Evolutionary conservation across 192 early-diverging fungal species (phyloP).

Genomic region (Chytriomyces hyalinus): DNA sequence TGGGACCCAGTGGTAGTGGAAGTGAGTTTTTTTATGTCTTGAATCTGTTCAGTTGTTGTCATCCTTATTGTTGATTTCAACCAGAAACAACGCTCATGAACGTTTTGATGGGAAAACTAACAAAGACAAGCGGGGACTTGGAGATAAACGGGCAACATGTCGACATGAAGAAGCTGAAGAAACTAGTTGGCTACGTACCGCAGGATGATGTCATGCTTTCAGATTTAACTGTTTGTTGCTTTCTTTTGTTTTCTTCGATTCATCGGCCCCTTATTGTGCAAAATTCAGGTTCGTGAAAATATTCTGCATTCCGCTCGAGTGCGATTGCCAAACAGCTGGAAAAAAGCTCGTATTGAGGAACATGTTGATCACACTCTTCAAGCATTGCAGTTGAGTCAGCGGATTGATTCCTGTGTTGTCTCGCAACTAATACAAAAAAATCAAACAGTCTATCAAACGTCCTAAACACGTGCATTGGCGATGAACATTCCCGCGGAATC

Average conservation of each 20-base stretch:
- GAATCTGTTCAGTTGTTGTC: not conserved
- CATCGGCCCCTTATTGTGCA: too few species aligned
- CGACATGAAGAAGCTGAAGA: conserved; percentile 63
- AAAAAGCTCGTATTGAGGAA: conserved; percentile 40
- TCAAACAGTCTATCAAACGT: conserved; percentile 51
- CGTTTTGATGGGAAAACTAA: conserved; percentile 63
- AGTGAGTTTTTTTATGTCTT: not conserved
- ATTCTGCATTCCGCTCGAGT: conserved; percentile 66
- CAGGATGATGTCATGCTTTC: conserved; percentile 70
- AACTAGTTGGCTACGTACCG: conserved; percentile 71
- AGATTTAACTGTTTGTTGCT: conserved; percentile 53
- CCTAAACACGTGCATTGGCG: conserved; percentile 54
- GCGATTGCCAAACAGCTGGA: conserved; percentile 59
- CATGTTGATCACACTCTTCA: not conserved
- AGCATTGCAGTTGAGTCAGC: not conserved
- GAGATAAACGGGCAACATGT: conserved; percentile 59
- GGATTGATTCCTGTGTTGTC: not conserved
- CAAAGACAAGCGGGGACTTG: conserved; percentile 56
- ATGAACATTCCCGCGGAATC: conserved; percentile 63
- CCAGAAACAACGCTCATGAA: not conserved
- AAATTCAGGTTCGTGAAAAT: conserved; percentile 38
- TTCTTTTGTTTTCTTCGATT: not conserved
- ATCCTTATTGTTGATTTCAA: not conserved
- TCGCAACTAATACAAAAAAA: conserved; percentile 34
- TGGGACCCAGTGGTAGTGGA: conserved; percentile 53